Base-by-base conservation (phyloP, 805 yeast species). In the Yarrowia keelungensis region DNA sequence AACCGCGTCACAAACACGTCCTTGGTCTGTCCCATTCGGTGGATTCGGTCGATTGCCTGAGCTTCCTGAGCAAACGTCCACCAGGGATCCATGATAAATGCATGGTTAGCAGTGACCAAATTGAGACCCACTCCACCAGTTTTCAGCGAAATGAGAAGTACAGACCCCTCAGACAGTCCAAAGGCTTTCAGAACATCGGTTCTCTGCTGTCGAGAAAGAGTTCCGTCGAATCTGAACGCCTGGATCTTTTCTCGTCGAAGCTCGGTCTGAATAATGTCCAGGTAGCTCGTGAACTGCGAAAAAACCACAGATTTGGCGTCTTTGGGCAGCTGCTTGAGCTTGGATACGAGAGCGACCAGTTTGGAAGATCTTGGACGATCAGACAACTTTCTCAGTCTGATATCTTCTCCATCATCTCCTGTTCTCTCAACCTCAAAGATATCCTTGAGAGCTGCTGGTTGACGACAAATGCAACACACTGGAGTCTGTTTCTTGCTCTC, bases 81-180 rank as follows among this genome's bases (percentile, higher is more conserved):
- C 95, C 97, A 93, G 0, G 98, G 97, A 74, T 93, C 98, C 91
- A 94, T 89, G 85, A 93, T 83, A 73, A 87, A 92, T 2, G 96
- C 98, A 43, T 85, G 83, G 0, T 91, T 89, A 0, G 98, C 97
- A 64, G 88, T 86, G 0, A 97, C 93, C 70, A 93, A 80, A 75
- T 93, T 93, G 71, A 93, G 81, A 0, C 98, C 98, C 12, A 92
- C 97, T 8, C 98, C 98, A 32, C 98, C 98, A 0, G 97, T 97
- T 76, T 92, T 93, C 71, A 92, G 79, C 8, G 97, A 89, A 19
- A 93, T 76, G 26, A 93, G 79, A 11, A 93, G 76, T 1, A 93
- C 83, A 2, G 79, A 75, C 67, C 74, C 72, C 26, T 79, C 75
- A n/a, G 75, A 71, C 3, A 69, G 61, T 36, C 79, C 79, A 75